Evolutionary conservation across 331 rosid species (phyloP), one percentile per base, ranked within the genome.

Genomic region (Phaseolus coccineus): DNA sequence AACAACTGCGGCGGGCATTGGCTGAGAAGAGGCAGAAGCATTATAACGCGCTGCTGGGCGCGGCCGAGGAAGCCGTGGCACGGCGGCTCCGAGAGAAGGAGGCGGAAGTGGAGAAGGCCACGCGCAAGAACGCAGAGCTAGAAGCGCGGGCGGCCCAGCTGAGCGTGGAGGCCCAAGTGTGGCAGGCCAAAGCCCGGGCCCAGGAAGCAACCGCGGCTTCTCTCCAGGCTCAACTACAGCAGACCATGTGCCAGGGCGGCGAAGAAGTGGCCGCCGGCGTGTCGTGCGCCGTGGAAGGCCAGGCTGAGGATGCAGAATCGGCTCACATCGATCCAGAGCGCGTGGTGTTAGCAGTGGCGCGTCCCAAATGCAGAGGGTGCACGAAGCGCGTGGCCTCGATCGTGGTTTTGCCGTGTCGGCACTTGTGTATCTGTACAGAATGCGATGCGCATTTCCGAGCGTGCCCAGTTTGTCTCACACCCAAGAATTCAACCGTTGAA

Each of bases 131-230:
- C 84, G 87, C 90, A 5, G 97, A 95, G 81, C 30, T 92, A 22
- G 94, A 95, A 39, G 96, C 96, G 67, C 94, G 98, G 48, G 97
- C 94, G 13, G 93, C 96, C 3, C 94, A 93, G 53, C 90, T 95
- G 3, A 81, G 76, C 73, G 66, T 86, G 65, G 99, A 95, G 67
- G 92, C 96, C 37, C 97, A 90, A 76, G 77, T 86, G 5, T 95
- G 99, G 99, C 97, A 87, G 73, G 98, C 94, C 0, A 93, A 87
- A 86, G 97, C 91, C 3, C 84, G 83, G 67, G 92, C 97, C 0
- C 94, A 95, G 15, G 97, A 93, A 68, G 91, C 87, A 1, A 78
- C 93, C 0, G 96, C 94, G 6, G 93, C 90, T 2, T 65, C 99
- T 0, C 85, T 95, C 0, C 94, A 93, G 72, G 91, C 90, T 31